Conservation (phyloP, 2,329 filamentous ascomycete species). For the Ophiostoma triangulosporum region DNA sequence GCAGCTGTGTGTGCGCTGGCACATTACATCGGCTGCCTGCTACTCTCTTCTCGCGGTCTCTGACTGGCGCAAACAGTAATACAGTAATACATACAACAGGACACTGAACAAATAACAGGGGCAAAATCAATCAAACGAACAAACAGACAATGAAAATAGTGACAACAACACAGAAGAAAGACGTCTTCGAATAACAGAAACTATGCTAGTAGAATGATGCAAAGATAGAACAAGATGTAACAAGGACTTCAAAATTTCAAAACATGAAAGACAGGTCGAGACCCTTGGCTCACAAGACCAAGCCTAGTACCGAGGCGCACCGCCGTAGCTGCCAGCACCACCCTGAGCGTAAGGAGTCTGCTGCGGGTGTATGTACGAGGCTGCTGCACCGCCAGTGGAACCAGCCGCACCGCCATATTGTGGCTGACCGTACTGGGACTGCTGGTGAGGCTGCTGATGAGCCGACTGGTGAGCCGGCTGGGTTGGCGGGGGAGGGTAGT, state of each 20-base stretch:
- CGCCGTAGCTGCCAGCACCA: neutral
- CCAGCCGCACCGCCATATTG: neutral
- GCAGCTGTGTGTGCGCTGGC: neutral
- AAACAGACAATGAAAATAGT: neutral
- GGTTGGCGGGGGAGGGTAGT: conserved; percentile 9
- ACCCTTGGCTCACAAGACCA: neutral
- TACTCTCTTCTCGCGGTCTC: neutral
- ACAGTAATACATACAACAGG: neutral
- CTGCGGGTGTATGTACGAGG: conserved; percentile 5
- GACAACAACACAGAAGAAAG: neutral
- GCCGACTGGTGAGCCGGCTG: neutral
- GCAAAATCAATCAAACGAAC: neutral
- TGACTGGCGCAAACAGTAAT: too few relatives aligned
- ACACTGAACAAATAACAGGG: neutral
- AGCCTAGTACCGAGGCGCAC: conserved; percentile 8
- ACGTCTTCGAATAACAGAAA: neutral
- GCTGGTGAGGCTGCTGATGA: neutral
- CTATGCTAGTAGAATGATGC: neutral
- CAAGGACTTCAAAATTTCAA: neutral
- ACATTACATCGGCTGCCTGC: neutral
- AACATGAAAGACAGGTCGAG: neutral
- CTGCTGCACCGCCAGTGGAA: neutral
- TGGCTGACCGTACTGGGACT: conserved; percentile 5
- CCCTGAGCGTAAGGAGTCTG: conserved; percentile 5
- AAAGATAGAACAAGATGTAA: neutral